phyloP scores from a whole-genome alignment of 139 green algal species.

The Pleodorina starrii region DNA sequence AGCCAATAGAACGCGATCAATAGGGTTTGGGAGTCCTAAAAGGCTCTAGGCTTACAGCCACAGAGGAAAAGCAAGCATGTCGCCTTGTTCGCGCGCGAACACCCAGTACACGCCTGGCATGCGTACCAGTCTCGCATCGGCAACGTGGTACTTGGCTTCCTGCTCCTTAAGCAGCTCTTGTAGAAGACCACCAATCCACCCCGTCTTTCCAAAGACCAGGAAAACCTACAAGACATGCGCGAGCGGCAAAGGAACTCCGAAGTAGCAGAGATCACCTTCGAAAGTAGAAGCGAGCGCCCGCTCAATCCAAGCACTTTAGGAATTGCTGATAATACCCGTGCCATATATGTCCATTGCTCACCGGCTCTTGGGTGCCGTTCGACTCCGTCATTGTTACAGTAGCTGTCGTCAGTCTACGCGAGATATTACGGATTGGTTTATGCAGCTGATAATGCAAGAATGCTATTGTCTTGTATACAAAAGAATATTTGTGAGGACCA shows the following conservation, averaged over 20 bases:
- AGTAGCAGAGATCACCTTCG: slow-evolving; percentile 4
- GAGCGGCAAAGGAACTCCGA: not conserved
- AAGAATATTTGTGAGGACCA: no score
- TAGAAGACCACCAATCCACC: slow-evolving; percentile 93
- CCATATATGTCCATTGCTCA: not conserved
- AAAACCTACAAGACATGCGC: slow-evolving; percentile 69
- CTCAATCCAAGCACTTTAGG: no score
- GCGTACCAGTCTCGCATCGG: slow-evolving; percentile 73
- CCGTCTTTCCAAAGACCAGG: slow-evolving; percentile 89
- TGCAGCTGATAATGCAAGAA: no score
- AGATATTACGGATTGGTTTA: no score
- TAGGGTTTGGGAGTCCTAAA: no score
- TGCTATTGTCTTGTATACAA: no score
- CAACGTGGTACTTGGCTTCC: slow-evolving; percentile 91
- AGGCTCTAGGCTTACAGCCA: no score
- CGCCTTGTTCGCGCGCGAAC: no score
- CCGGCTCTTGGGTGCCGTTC: slow-evolving; percentile 26
- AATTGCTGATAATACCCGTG: no score
- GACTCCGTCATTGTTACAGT: slow-evolving; percentile 6
- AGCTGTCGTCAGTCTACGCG: no score
- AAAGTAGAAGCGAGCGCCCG: not conserved
- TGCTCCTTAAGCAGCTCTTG: slow-evolving; percentile 83
- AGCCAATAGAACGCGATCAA: no score
- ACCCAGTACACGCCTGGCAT: not conserved
- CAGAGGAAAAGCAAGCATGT: no score